A percentile compares a stretch with the other conserved stretches of the same genome.
phyloP scores from a whole-genome alignment of 2,329 filamentous ascomycete genomes.

The Chaetomiaceae sp. region DNA sequence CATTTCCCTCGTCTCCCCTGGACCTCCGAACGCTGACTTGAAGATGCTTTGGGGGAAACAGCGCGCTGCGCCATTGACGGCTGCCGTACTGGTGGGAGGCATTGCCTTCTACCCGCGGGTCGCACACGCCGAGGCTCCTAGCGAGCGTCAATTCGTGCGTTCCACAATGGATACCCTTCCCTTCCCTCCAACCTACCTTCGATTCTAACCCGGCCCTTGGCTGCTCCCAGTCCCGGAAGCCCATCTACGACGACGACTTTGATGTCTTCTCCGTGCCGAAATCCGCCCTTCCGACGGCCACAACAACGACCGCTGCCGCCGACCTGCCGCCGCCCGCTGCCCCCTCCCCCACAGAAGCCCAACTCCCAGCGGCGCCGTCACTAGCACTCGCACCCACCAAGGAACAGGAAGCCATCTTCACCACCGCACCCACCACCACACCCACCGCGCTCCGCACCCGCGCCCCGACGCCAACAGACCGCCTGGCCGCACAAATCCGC shows the following conservation, averaged over 20 bases:
- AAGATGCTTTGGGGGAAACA: conserved; percentile 26
- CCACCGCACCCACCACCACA: conserved; percentile 18
- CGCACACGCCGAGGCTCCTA: conserved; percentile 47
- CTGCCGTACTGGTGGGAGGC: conserved; percentile 44
- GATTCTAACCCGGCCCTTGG: conserved; percentile 7
- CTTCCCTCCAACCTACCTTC: not conserved
- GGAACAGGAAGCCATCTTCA: too few species aligned
- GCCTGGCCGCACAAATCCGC: conserved; percentile 76
- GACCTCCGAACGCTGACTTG: conserved; percentile 6
- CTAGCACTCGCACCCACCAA: conserved; percentile 11
- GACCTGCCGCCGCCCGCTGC: conserved; percentile 20
- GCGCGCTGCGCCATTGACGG: conserved; percentile 50
- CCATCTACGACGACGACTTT: conserved; percentile 74
- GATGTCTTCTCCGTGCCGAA: conserved; percentile 38
- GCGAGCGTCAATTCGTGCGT: conserved; percentile 23
- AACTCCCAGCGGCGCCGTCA: conserved; percentile 8
- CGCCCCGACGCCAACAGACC: conserved; percentile 75
- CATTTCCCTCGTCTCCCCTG: not conserved
- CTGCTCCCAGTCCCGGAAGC: conserved; percentile 47
- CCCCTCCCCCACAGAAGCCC: conserved; percentile 23
- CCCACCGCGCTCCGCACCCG: conserved; percentile 26
- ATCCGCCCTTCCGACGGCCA: conserved; percentile 24
- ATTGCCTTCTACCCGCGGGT: conserved; percentile 42
- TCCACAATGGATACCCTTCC: not conserved
- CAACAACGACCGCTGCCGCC: conserved; percentile 14